Evolutionary conservation across 768 basidiomycete genomes (phyloP), one percentile per base, ranked within the genome.

Genomic region (Kwoniella sp.): DNA sequence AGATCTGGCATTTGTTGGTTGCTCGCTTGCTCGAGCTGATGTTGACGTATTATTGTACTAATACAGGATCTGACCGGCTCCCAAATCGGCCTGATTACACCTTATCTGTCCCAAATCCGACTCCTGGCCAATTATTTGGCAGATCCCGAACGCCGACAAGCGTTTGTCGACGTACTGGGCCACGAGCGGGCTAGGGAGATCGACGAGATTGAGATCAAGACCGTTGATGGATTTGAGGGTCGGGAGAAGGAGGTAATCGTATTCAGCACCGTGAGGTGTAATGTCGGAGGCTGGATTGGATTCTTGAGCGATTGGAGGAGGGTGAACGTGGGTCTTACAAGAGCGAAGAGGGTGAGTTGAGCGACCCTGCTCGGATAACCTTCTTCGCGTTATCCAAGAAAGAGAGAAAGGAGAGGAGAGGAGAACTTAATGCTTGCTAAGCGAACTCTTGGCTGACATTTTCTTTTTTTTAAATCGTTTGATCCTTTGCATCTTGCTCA

Each of bases 221-320:
- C 93, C 0, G 93, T 96, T 15, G 93, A 96, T 72, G 93, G 93
- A 22, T 96, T 94, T 78, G 92, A 96, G 79, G 93, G 93, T 13
- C 85, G 92, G 51, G 92, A 96, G 82, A 95, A 95, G 82, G 89
- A 92, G 30, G 87, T 95, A 47, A 90, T 96, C 68, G 85, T 96
- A 48, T 93, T 96, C 79, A 92, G 90, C 47, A 93, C 92, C 2
- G 92, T 93, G 55, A 85, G 93, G 58, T 90, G 90, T 78, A 96
- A 96, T 73, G 72, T 83, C 1, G 81, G 81, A 0, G 91, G 92
- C 11, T 83, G 86, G 62, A 91, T 96, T 73, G 93, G 93, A 0
- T 96, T 96, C 81, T 83, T 96, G 25, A 91, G 89, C 23, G 93
- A 96, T 81, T 84, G 88, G 72, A 83, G 93, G 67, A 81, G 93